Base-by-base conservation (phyloP, 805 yeast species). In the Yarrowia phangngaensis region DNA sequence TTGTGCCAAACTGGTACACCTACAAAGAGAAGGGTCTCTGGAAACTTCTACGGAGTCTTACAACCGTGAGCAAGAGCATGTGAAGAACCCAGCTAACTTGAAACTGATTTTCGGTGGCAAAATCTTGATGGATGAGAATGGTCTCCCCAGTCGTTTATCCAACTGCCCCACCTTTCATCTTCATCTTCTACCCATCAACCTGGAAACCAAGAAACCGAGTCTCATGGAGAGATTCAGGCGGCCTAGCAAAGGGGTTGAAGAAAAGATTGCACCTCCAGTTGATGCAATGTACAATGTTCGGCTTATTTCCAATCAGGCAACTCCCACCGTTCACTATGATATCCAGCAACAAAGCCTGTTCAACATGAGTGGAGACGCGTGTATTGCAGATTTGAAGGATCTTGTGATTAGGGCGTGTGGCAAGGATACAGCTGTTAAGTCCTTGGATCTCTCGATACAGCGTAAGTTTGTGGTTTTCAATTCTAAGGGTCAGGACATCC, bases 31-130 rank as follows among this genome's bases (percentile, higher is more conserved):
- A 16, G 48, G 35, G 5, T 14, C 22, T 29, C 23, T 16, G n/a
- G 48, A 41, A 12, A 41, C 34, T n/a, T 29, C 48, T 27, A 29
- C 35, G 8, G 35, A 41, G 35, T 15, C 34, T 6, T 41, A 41
- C 35, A 30, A 29, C 29, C 35, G 35, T 1, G 35, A 41, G n/a
- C 48, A 41, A 23, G 35, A 41, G 23, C 48, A 41, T 30, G 8
- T 41, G 20, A 22, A 23, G 6, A 23, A 29, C 35, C 7, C 20
- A 6, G 48, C 20, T 27, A 41, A 41, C 29, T 20, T 41, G 22
- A 29, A 29, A 20, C 35, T 41, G 11, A 41, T 41, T n/a, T 41
- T 41, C 13, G 48, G 48, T 8, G 48, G 48, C n/a, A 41, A 41
- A 29, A 30, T 41, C 15, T 9, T 41, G 20, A 26, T 27, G 19